Evolutionary conservation across 2,329 filamentous ascomycete species (phyloP).

Genomic region (Allantophomopsis lycopodina): DNA sequence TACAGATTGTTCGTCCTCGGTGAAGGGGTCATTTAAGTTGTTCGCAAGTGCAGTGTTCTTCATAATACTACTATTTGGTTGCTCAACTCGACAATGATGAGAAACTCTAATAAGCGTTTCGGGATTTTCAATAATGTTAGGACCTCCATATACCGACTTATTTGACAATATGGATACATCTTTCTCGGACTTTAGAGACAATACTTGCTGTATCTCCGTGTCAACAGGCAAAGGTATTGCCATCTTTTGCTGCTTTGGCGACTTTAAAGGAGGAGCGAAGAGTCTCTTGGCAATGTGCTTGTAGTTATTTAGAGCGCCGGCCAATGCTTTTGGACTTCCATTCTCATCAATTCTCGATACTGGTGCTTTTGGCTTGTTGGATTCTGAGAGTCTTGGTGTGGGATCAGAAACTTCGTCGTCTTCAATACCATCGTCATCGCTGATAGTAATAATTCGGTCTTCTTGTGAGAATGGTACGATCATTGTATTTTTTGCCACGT

Average conservation of each 20-base stretch:
- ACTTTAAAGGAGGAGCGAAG: slow-evolving; percentile 4
- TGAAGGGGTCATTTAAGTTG: too few relatives aligned
- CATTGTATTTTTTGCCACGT: not conserved
- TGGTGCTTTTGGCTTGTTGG: slow-evolving; percentile 10
- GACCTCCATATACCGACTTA: too few relatives aligned
- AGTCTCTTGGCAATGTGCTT: not conserved
- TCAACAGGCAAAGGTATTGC: not conserved
- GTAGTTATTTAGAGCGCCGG: not conserved
- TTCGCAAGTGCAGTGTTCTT: too few relatives aligned
- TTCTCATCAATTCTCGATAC: slow-evolving; percentile 11
- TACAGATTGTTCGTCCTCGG: too few relatives aligned
- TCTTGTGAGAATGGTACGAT: not conserved
- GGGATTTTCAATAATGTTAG: too few relatives aligned
- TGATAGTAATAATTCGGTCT: too few relatives aligned
- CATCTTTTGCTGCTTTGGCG: slow-evolving; percentile 5
- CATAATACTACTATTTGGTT: too few relatives aligned
- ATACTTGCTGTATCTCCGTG: not conserved
- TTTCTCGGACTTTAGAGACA: not conserved
- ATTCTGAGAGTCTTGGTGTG: slow-evolving; percentile 10
- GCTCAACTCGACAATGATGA: too few relatives aligned
- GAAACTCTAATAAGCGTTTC: too few relatives aligned
- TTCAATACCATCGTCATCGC: not conserved
- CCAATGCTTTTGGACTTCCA: slow-evolving; percentile 12
- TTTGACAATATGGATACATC: slow-evolving; percentile 2
- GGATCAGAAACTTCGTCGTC: not conserved